Evolutionary conservation across 345 rosid species (phyloP).

Genomic region (Citrus australasica): DNA sequence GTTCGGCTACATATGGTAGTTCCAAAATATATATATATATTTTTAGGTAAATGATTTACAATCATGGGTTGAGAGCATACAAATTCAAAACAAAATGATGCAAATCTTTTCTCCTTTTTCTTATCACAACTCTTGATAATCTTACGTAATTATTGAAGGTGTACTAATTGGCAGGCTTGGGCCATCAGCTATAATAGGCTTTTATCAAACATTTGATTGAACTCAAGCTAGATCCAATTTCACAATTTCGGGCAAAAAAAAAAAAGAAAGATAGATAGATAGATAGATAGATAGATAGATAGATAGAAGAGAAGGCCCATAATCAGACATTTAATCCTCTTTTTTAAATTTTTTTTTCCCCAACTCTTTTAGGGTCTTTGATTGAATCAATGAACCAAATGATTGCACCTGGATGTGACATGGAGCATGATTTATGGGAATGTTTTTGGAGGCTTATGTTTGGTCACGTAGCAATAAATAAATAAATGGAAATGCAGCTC

Average conservation of each 20-base stretch:
- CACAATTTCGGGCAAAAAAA: too few species aligned
- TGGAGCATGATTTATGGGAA: not conserved
- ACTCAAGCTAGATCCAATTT: too few species aligned
- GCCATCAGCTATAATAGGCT: not conserved
- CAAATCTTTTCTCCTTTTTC: not conserved
- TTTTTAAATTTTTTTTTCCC: too few species aligned
- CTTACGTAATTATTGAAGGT: not conserved
- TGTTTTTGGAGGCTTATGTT: slow-evolving; percentile 4
- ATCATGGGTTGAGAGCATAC: not conserved
- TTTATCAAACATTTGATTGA: too few species aligned
- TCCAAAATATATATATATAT: too few species aligned
- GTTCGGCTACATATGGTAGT: not conserved
- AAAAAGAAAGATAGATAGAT: too few species aligned
- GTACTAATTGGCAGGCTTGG: not conserved
- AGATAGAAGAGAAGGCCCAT: too few species aligned
- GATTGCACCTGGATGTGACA: slow-evolving; percentile 13
- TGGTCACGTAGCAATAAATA: not conserved
- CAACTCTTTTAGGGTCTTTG: not conserved
- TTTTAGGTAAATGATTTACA: not conserved
- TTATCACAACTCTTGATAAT: not conserved
- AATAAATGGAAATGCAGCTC: not conserved
- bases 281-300: too few species aligned
- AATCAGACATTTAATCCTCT: too few species aligned
- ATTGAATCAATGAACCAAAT: not conserved
- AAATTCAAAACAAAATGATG: slow-evolving; percentile 9